A percentile compares a stretch with the other conserved stretches of the same genome.
These are phyloP conservation scores for Leptographium galeiforme DNA, from an alignment of 2,329 filamentous ascomycete genomes.

Conservation along the genomic window DNA sequence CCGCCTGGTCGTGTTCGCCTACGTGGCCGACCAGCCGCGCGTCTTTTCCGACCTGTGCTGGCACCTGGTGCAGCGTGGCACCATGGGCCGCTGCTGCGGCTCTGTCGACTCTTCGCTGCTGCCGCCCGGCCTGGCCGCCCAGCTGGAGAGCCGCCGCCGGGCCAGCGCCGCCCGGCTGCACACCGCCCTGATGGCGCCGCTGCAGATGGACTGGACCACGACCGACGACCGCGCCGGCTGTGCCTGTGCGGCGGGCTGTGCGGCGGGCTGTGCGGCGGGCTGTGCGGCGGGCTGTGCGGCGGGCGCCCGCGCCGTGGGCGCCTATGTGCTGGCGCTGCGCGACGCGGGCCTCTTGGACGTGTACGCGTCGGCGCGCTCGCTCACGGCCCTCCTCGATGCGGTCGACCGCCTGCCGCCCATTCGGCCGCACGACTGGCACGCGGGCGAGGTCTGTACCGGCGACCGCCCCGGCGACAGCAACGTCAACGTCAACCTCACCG, in stretches of 20 bases:
- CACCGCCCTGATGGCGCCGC: not conserved
- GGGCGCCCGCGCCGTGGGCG: not conserved
- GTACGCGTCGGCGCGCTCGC: not conserved
- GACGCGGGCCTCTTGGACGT: not conserved
- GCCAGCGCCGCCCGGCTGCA: slow-evolving; percentile 1
- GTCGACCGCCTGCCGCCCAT: not conserved
- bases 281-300: not conserved
- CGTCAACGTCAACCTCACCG: not conserved
- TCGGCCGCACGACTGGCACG: not conserved
- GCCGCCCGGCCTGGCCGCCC: not conserved
- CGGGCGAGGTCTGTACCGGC: not conserved
- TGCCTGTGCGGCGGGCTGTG: too few relatives aligned
- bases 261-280: not conserved
- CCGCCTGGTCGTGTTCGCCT: slow-evolving; percentile 10
- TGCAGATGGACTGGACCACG: not conserved
- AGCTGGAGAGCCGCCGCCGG: not conserved
- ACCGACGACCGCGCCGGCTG: not conserved
- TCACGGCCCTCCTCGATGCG: not conserved
- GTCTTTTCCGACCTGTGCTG: slow-evolving; percentile 9
- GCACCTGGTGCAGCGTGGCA: slow-evolving; percentile 2
- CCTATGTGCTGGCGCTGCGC: not conserved
- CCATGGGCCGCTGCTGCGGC: not conserved
- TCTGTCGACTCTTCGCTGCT: not conserved
- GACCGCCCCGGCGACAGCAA: too few relatives aligned
- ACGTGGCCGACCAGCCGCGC: slow-evolving; percentile 8